A percentile compares a stretch with the other conserved stretches of the same genome.
phyloP scores from a whole-genome alignment of 169 alveolate genomes.

The Plasmodium inui region DNA sequence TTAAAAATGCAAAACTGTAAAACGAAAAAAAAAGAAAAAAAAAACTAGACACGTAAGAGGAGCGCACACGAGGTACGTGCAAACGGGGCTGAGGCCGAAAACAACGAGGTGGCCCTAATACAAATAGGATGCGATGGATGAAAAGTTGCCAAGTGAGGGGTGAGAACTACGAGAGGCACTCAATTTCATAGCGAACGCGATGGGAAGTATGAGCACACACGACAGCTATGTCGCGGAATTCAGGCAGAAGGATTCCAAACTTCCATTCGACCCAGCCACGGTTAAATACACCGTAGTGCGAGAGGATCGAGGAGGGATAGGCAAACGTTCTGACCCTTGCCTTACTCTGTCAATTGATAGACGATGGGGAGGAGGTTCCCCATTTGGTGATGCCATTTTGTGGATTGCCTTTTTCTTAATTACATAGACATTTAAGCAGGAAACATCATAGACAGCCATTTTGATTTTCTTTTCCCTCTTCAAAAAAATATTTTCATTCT shows the following conservation, averaged over 20 bases:
- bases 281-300: neutral
- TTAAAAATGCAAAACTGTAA: neutral
- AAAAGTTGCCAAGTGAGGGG: neutral
- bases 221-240: neutral
- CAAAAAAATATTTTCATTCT: neutral
- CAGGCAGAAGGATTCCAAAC: conserved; percentile 10
- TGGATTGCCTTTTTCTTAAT: conserved; percentile 8
- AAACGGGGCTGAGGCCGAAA: neutral
- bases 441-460: conserved; percentile 71
- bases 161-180: neutral
- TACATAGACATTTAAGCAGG: conserved; percentile 23
- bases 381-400: neutral
- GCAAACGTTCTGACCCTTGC: neutral
- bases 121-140: neutral
- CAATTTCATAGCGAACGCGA: neutral
- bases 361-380: neutral
- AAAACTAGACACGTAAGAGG: neutral
- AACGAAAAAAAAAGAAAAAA: neutral
- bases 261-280: conserved; percentile 14
- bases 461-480: neutral
- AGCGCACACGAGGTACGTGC: neutral
- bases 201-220: neutral
- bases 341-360: neutral
- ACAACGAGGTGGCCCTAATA: neutral
- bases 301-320: neutral